Evolutionary conservation across 1,139 yeast genomes (phyloP), one percentile per base, ranked within the genome.

Genomic region (Zhuliangozyma parablackwelliae): DNA sequence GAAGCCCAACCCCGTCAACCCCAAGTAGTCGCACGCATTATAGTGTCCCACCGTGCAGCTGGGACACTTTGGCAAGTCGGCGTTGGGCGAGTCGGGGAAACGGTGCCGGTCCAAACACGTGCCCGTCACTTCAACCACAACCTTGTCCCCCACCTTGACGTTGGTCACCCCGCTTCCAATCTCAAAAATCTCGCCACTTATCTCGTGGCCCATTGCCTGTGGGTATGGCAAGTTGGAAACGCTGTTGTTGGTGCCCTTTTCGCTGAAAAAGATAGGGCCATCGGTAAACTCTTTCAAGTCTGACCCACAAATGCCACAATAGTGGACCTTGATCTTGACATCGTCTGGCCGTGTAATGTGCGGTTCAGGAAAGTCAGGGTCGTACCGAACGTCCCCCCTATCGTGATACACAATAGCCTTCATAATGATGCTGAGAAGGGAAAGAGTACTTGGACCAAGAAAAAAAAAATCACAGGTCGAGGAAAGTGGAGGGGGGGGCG

Each of bases 241-340:
- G 27, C 45, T 50, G 35, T 56, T 51, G 9, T 42, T 42, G 7
- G 45, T 32, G 20, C 54, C 53, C 9, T 49, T 51, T 10, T 47
- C 33, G 24, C 45, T 44, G 35, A 74, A 74, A 49, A 76, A 76
- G 37, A 72, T 71, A 6, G 80, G 79, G 2, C 76, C 79, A 25
- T 69, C 75, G 30, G 63, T 56, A 44, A 59, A 75, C 48, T 75
- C 81, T 46, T 76, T 79, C 26, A 78, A 52, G 50, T 78, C 83
- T 0, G 78, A 63, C 21, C 82, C 82, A 53, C 82, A 75, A 34
- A 75, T 76, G 26, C 82, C 83, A 49, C 81, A 75, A 57, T 63
- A 77, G 10, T 71, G 67, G 7, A 77, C 63, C 42, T 71, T 72
- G 26, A 78, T 49, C 34, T 75, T 64, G 23, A 78, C 75, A 42